Conservation (phyloP, 768 basidiomycete species). For the Tricholoma hemisulphureum region DNA sequence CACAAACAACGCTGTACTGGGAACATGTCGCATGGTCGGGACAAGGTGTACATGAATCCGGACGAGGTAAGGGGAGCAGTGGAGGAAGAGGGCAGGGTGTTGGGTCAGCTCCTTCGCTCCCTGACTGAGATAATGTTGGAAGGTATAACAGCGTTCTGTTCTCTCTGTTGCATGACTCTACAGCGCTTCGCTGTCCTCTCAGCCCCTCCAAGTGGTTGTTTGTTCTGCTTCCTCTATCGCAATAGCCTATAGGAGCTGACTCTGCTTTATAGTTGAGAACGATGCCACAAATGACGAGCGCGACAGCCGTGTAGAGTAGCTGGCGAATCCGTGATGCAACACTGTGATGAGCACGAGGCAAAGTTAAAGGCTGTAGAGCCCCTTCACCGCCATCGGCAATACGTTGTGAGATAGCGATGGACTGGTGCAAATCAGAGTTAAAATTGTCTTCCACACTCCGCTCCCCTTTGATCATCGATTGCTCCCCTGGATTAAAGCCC, state of each 20-base stretch:
- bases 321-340: conserved; percentile 35
- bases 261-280: conserved; percentile 59
- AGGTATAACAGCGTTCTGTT: conserved; percentile 48
- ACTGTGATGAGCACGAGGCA: conserved; percentile 11
- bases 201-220: conserved; percentile 55
- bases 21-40: conserved; percentile 67
- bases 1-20: conserved; percentile 58
- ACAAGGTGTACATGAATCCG: conserved; percentile 69
- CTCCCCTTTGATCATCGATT: conserved; percentile 5
- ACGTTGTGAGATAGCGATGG: conserved; percentile 33
- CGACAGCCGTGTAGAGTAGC: conserved; percentile 39
- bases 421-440: conserved; percentile 8
- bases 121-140: conserved; percentile 11
- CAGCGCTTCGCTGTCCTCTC: conserved; percentile 42
- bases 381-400: conserved; percentile 34
- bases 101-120: conserved; percentile 25
- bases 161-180: conserved; percentile 55
- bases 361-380: conserved; percentile 5
- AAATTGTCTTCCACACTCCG: conserved; percentile 12
- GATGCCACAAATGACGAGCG: conserved; percentile 32
- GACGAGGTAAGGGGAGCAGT: conserved; percentile 53
- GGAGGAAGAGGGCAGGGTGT: conserved; percentile 54
- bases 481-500: conserved; percentile 2
- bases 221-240: conserved; percentile 60
- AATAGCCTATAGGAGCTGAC: conserved; percentile 74